Conservation (phyloP, 306 rosid genomes). For the Dicorynia guianensis region DNA sequence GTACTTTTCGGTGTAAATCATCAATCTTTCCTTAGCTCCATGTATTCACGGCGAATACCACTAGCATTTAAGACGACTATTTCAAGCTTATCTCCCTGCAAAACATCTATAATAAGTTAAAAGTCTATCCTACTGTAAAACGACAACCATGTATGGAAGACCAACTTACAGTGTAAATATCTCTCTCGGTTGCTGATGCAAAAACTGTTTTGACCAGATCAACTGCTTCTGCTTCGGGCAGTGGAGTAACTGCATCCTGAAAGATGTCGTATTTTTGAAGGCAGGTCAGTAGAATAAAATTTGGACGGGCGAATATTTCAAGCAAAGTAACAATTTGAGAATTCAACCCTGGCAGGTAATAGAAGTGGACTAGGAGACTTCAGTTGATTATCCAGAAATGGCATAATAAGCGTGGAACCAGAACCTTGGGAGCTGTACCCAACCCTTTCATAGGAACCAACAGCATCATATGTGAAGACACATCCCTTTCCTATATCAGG, state of each 20-base stretch:
- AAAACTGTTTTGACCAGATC: constrained; percentile 89
- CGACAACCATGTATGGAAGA: neutral
- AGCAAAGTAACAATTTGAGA: constrained; percentile 28
- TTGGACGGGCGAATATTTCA: constrained; percentile 29
- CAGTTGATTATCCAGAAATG: constrained; percentile 87
- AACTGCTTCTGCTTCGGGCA: constrained; percentile 86
- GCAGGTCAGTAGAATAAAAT: neutral
- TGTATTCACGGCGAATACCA: constrained; percentile 67
- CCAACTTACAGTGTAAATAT: constrained; percentile 87
- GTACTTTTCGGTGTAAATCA: constrained; percentile 20
- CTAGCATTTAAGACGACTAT: constrained; percentile 68
- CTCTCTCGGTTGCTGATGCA: constrained; percentile 96
- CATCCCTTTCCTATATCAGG: constrained; percentile 87
- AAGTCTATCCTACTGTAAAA: neutral
- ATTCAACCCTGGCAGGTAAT: constrained; percentile 75
- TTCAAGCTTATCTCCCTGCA: constrained; percentile 88
- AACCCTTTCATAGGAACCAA: constrained; percentile 98
- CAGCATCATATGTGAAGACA: constrained; percentile 98
- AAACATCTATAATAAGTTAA: constrained; percentile 32
- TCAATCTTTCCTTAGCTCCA: constrained; percentile 87
- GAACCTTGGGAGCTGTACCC: constrained; percentile 98
- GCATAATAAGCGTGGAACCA: constrained; percentile 92
- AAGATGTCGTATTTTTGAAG: constrained; percentile 19
- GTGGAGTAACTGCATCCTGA: constrained; percentile 94
- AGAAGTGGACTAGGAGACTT: constrained; percentile 95